Percentiles rank a stretch among this genome's conserved stretches.
These are phyloP conservation scores for Fraxinus angustifolia DNA, from an alignment of 305 asterid species.

Conservation along the genomic window DNA sequence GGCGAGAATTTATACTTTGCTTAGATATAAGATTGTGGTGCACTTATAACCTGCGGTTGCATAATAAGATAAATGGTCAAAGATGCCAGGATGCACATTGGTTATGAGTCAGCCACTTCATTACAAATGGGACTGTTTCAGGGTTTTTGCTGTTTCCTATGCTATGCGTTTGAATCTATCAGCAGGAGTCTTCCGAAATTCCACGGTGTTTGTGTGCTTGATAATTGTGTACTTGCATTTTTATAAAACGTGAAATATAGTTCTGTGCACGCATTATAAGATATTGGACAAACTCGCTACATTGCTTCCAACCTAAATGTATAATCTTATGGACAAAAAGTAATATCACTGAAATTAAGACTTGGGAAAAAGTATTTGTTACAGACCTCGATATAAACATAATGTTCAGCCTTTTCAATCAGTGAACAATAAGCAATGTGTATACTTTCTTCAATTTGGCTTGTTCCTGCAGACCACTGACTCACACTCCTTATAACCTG, in stretches of 20 bases:
- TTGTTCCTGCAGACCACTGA: constrained; percentile 99
- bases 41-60: not conserved
- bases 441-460: constrained; percentile 92
- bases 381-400: constrained; percentile 84
- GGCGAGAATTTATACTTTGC: not conserved
- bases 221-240: not conserved
- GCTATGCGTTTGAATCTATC: not conserved
- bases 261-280: not conserved
- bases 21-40: not conserved
- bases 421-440: constrained; percentile 90
- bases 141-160: not conserved
- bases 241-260: not conserved
- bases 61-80: not conserved
- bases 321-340: not conserved
- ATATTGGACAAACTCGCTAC: not conserved
- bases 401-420: constrained; percentile 89
- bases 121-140: not conserved
- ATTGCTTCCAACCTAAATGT: not conserved
- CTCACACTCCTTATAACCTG: constrained; percentile 93
- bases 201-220: not conserved
- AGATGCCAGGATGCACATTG: not conserved
- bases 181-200: not conserved
- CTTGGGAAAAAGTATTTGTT: constrained; percentile 3
- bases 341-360: constrained; percentile 1
- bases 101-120: not conserved